Percentiles rank a stretch among this genome's conserved stretches.
phyloP scores from a whole-genome alignment of 2,329 filamentous ascomycete species.

The Aspergillus jensenii region DNA sequence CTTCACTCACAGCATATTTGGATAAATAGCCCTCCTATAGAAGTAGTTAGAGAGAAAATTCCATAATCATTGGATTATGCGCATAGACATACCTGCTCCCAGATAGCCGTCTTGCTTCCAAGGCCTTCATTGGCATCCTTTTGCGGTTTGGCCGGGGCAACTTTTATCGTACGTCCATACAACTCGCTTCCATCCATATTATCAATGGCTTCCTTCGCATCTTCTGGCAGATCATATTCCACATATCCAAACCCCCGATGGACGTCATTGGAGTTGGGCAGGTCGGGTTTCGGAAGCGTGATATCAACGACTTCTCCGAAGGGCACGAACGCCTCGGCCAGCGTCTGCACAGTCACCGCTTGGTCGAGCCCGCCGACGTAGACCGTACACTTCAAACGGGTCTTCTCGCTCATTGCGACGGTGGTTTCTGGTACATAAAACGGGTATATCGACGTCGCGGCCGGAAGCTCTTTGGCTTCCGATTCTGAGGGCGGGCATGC shows the following conservation, averaged over 20 bases:
- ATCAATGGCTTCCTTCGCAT: constrained; percentile 93
- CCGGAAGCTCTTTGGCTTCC: neutral
- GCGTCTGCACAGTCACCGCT: constrained; percentile 69
- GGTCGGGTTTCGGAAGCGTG: constrained; percentile 82
- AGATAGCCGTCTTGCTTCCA: constrained; percentile 89
- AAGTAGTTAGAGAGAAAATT: constrained; percentile 23
- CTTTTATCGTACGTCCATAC: constrained; percentile 88
- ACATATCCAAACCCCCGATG: constrained; percentile 97
- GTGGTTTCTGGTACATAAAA: neutral
- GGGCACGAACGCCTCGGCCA: constrained; percentile 90
- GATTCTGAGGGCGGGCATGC: constrained; percentile 15
- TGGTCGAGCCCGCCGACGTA: constrained; percentile 88
- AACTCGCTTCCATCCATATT: constrained; percentile 99
- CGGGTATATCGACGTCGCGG: neutral
- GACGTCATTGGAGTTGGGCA: constrained; percentile 71
- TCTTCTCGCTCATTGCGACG: constrained; percentile 70
- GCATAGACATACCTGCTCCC: constrained; percentile 77
- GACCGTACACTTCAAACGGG: constrained; percentile 85
- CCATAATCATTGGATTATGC: neutral
- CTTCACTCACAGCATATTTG: constrained; percentile 80
- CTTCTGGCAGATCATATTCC: constrained; percentile 81
- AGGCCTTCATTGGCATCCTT: constrained; percentile 85
- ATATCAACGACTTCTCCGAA: constrained; percentile 96
- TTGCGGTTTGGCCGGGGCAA: constrained; percentile 86
- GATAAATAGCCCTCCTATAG: constrained; percentile 87